Base-by-base conservation (phyloP, 192 early-diverging fungal genomes). In the Coemansia sp. region DNA sequence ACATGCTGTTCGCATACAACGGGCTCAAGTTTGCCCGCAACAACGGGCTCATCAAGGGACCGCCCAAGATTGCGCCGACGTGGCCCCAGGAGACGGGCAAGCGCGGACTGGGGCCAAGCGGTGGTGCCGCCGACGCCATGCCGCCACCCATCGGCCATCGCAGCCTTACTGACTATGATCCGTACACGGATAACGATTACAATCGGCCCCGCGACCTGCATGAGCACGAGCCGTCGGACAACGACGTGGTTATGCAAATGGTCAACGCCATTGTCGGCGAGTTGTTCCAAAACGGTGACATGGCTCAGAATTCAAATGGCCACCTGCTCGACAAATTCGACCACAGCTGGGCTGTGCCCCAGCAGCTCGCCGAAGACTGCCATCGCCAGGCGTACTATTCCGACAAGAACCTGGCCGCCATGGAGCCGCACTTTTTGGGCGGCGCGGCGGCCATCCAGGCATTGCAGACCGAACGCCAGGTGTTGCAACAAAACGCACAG, bases 391-490 rank as follows among this genome's bases (percentile, higher is more conserved):
- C 68, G 2, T 75, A 60, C 46, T 26, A 15, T 21, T 50, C 46
- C 12, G 40, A 39, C 10, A 20, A 25, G 10, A 53, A 58, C 21
- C 48, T 75, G 5, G 47, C 51, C 10, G 46, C 45, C 0, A 46
- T 58, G 0, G 43, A 57, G 12, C 29, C 64, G 17, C 60, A 75
- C 10, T 53, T 44, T 3, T 23, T 75, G 41, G 71, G 50, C 8
- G 71, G 71, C 3, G 71, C 71, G 1, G 71, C 60, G 14, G 71
- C 64, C 5, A 75, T 75, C 2, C 22, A 45, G 9, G 64, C 49
- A 9, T 39, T 75, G 31, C 50, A 58, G 19, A 52, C 30, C 47
- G 71, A 75, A 45, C 17, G 35, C 7, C 42, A 63, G 2, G 11
- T 40, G 27, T 8, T 14, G 23, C 22, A 32, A 5, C n/a, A 50